Percentiles rank a stretch among this genome's conserved stretches.
These are phyloP conservation scores for Coemansia sp. DNA, from an alignment of 371 early-diverging fungal species.

Conservation along the genomic window DNA sequence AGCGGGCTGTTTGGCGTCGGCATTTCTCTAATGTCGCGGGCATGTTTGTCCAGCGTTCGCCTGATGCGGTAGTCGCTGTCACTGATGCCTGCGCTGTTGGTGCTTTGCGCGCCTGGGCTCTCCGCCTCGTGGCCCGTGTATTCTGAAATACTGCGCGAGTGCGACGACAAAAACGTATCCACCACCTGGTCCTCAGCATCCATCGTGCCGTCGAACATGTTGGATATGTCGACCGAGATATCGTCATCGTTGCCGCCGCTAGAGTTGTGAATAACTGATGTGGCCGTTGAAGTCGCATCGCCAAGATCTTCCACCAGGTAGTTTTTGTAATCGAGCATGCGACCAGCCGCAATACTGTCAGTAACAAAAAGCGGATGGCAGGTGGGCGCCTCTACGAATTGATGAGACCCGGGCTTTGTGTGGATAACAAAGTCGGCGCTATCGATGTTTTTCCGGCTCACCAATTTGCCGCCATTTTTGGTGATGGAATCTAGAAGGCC, in stretches of 20 bases:
- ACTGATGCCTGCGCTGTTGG: conserved; percentile 31
- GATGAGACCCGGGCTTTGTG: not conserved
- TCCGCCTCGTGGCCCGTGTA: conserved; percentile 1
- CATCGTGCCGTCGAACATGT: conserved; percentile 13
- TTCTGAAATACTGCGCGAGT: conserved; percentile 35
- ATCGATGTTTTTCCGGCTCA: not conserved
- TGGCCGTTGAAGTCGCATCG: not conserved
- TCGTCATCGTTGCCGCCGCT: not conserved
- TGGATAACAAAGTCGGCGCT: conserved; percentile 18
- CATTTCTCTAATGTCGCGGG: conserved; percentile 14
- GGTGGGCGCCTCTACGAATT: not conserved
- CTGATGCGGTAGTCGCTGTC: conserved; percentile 42
- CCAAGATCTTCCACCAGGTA: not conserved
- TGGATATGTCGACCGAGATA: conserved; percentile 9
- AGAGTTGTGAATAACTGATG: not conserved
- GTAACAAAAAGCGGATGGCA: conserved; percentile 19
- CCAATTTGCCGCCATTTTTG: conserved; percentile 7
- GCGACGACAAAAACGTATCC: conserved; percentile 27
- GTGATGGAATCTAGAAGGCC: conserved; percentile 3
- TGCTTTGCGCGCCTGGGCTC: conserved; percentile 35
- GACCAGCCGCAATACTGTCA: conserved; percentile 18
- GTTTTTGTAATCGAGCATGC: conserved; percentile 7
- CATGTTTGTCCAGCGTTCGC: conserved; percentile 14
- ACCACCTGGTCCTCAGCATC: conserved; percentile 34
- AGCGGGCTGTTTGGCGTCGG: conserved; percentile 8